Base-by-base conservation (phyloP, 1,139 yeast genomes). In the Schizosaccharomyces versatilis region DNA sequence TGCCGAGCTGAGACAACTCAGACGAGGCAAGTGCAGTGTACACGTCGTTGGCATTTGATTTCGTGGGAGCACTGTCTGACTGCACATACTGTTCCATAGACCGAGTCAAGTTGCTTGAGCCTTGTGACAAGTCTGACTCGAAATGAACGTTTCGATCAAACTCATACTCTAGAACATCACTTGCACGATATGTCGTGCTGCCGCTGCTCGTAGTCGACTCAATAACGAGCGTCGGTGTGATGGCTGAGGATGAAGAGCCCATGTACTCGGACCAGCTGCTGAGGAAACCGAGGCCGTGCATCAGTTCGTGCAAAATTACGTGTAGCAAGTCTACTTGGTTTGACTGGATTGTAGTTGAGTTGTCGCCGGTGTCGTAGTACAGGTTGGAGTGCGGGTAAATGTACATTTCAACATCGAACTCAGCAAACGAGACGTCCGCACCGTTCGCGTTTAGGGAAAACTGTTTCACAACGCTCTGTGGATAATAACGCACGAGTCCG, bases 281-380 rank as follows among this genome's bases (percentile, higher is more conserved):
- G 0, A 55, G 42, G 54, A 55, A 55, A 12, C 57, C 57, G 14
- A 55, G 41, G 15, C 57, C 57, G 32, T 55, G 57, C 54, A 53
- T 55, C 38, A 55, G n/a, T 47, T 55, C 57, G 14, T 55, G 57
- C 17, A 55, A 47, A 32, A 47, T 38, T n/a, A 55, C 54, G 41
- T 44, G 48, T 17, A 51, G 38, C 15, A 55, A 53, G 36, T 55
- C 57, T 6, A 53, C 38, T 36, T 53, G 51, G 8, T 42, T 12
- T 8, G 53, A 38, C 36, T 32, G 39, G 14, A 55, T 55, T 24
- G 32, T 24, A 24, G 32, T 24, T 24, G 32, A 24, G 5, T 24
- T 17, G 51, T 36, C 7, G 38, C 24, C n/a, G 51, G 41, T 10
- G 39, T 32, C n/a, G 14, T 14, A 53, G 19, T 49, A 55, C 39